Base-by-base conservation (phyloP, 805 yeast genomes). In the Cyberlindnera nakhonratchasimensis region DNA sequence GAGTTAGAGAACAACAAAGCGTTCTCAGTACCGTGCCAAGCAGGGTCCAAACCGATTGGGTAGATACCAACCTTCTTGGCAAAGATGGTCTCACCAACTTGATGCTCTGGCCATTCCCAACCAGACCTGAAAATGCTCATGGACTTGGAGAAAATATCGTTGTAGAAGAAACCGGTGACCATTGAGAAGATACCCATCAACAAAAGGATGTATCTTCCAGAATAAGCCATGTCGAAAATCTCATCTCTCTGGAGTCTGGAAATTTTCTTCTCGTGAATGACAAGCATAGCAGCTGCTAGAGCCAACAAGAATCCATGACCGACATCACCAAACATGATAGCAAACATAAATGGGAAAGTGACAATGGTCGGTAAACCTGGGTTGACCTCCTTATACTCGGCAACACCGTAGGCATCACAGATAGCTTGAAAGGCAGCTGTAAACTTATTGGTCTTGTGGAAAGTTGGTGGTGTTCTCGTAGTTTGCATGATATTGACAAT, bases 21-120 rank as follows among this genome's bases (percentile, higher is more conserved):
- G 67, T 93, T 93, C 54, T 93, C 99, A 30, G 98, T 76, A 14
- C 97, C 96, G 64, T 93, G 99, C 99, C 99, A 93, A 10, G 83
- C 86, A 50, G 83, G 86, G 66, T 93, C 99, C 39, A 93, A 66
- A 39, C 99, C 99, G 60, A 93, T 69, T 5, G 82, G 69, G 59
- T 93, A 93, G 11, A 79, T 79, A 8, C 91, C 87, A 12, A 71
- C 71, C 54, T 75, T 72, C 28, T 71, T 71, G 11, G 89, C 97
- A 34, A 70, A 72, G 43, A 90, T 73, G 4, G 79, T 60, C 31
- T 86, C 86, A 19, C 95, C 95, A 46, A 67, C 72, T 51, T 78
- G 69, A 23, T 50, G 55, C 35, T 72, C 63, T 7, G 97, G 97
- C 95, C 96, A 93, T 55, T 75, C 72, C 98, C 99, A 93, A 25